A percentile compares a stretch with the other conserved stretches of the same genome.
These are phyloP conservation scores for Agrostemma githago DNA, from an alignment of 148 eudicot species.

Conservation along the genomic window DNA sequence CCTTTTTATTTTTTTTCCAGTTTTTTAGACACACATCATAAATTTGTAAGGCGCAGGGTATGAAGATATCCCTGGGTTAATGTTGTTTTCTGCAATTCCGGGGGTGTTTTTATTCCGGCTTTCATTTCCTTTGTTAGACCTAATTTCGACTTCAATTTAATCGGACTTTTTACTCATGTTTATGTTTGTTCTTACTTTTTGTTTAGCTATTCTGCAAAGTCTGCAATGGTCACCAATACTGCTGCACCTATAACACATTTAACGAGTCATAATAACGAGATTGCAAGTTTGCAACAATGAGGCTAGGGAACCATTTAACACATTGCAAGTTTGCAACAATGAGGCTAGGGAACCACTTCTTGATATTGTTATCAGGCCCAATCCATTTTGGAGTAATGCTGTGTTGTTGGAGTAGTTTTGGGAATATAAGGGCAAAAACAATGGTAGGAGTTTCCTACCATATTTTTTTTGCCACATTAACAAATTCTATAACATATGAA, in stretches of 20 bases:
- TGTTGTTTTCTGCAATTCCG: constrained; percentile 21
- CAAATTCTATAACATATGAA: too few species aligned
- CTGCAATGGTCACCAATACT: background rate
- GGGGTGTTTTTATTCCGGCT: constrained; percentile 19
- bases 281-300: background rate
- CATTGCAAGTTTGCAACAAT: too few species aligned
- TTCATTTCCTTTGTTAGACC: constrained; percentile 20
- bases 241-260: too few species aligned
- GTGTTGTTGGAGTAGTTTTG: too few species aligned
- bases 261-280: background rate
- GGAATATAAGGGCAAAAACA: too few species aligned
- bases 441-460: too few species aligned
- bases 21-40: constrained; percentile 28
- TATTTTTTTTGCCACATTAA: too few species aligned
- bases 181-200: background rate
- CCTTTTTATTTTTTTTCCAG: constrained; percentile 10
- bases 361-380: background rate
- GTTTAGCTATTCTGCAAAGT: background rate
- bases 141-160: constrained; percentile 14
- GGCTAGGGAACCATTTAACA: background rate
- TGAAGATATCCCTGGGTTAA: constrained; percentile 18
- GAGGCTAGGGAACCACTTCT: too few species aligned
- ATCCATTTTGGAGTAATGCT: too few species aligned
- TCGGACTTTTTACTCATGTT: background rate
- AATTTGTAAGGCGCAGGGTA: constrained; percentile 29